Conservation (phyloP, 2,329 filamentous ascomycete species). For the Xylaria digitata region DNA sequence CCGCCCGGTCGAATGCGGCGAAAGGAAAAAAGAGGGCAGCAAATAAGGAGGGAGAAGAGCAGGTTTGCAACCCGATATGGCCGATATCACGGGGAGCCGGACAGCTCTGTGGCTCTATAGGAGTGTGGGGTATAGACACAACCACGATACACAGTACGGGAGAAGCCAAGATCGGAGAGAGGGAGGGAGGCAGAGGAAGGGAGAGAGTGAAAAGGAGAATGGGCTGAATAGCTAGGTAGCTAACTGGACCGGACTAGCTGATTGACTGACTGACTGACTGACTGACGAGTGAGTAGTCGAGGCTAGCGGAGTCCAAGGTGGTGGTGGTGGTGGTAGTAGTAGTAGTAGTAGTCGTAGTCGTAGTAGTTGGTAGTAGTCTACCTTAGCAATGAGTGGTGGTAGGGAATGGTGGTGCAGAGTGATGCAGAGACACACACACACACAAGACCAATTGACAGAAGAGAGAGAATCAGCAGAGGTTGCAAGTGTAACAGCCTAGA, state of each 20-base stretch:
- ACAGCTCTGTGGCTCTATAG: slow-evolving; percentile 39
- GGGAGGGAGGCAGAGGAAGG: slow-evolving; percentile 7
- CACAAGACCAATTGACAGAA: slow-evolving; percentile 46
- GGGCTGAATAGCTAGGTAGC: slow-evolving; percentile 2
- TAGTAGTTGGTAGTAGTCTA: neutral
- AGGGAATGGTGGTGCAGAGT: slow-evolving; percentile 38
- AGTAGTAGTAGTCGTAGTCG: neutral
- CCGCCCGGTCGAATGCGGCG: slow-evolving; percentile 49
- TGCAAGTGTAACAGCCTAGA: slow-evolving; percentile 47
- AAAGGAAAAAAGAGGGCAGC: slow-evolving; percentile 48
- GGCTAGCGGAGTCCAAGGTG: slow-evolving; percentile 13
- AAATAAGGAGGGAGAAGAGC: slow-evolving; percentile 48
- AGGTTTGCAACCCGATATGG: slow-evolving; percentile 48
- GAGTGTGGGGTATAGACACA: slow-evolving; percentile 40
- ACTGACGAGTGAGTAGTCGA: slow-evolving; percentile 11
- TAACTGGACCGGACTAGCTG: neutral
- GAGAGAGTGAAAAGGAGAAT: slow-evolving; percentile 20
- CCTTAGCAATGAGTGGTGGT: slow-evolving; percentile 3
- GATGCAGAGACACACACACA: slow-evolving; percentile 27
- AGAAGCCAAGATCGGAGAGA: slow-evolving; percentile 30
- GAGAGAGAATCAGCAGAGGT: slow-evolving; percentile 40
- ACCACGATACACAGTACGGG: slow-evolving; percentile 34
- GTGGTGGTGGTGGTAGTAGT: slow-evolving; percentile 20
- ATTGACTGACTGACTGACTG: slow-evolving; percentile 3
- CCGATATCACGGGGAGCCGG: slow-evolving; percentile 46